Conservation (phyloP, 1,284 basidiomycete species). For the Somion occarium region DNA sequence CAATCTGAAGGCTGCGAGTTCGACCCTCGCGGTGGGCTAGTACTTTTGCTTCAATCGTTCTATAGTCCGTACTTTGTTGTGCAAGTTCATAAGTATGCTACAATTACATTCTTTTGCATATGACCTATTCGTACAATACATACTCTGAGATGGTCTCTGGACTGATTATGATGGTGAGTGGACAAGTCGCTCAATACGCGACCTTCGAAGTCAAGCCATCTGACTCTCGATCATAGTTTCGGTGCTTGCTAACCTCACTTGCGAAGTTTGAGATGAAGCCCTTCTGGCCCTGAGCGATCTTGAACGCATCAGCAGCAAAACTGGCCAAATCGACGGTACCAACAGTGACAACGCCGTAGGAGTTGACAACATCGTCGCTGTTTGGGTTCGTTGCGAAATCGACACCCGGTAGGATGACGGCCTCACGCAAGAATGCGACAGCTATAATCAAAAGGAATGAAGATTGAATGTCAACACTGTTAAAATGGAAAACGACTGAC, state of each 20-base stretch:
- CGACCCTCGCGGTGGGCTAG: constrained; percentile 88
- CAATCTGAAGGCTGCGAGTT: constrained; percentile 86
- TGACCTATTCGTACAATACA: background rate
- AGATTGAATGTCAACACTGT: background rate
- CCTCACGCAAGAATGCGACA: constrained; percentile 42
- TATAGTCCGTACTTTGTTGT: background rate
- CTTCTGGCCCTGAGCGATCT: constrained; percentile 39
- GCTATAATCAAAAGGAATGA: constrained; percentile 27
- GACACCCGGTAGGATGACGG: constrained; percentile 43
- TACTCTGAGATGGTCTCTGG: background rate
- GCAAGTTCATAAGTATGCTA: background rate
- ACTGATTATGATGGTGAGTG: background rate
- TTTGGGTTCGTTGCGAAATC: constrained; percentile 29
- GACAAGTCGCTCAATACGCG: constrained; percentile 40
- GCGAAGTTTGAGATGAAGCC: constrained; percentile 58
- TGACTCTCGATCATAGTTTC: constrained; percentile 55
- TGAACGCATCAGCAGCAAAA: constrained; percentile 36
- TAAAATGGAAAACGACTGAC: constrained; percentile 26
- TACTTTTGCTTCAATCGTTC: background rate
- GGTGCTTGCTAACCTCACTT: constrained; percentile 58
- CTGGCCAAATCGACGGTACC: constrained; percentile 41
- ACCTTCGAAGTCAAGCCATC: constrained; percentile 49
- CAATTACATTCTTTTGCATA: background rate
- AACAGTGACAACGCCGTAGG: constrained; percentile 60
- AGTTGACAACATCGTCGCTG: constrained; percentile 39